These are phyloP conservation scores for Acarospora socialis DNA, from an alignment of 2,329 filamentous ascomycete genomes.

Conservation along the genomic window DNA sequence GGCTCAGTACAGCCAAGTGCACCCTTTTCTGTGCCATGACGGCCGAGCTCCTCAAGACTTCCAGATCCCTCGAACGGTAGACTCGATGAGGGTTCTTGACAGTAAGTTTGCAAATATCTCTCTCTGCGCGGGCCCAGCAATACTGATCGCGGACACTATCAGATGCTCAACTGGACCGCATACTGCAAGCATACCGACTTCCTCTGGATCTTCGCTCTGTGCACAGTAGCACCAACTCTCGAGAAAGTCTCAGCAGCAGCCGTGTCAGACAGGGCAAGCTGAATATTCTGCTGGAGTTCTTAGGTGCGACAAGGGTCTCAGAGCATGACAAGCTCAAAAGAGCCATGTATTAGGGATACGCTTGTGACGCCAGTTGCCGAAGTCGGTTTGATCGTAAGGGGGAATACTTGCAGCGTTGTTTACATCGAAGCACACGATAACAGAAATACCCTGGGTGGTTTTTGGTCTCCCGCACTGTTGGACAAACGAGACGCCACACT, in stretches of 20 bases:
- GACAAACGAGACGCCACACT: too few species aligned
- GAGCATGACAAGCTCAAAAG: conserved; percentile 11
- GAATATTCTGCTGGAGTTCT: conserved; percentile 14
- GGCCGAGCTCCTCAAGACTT: conserved; percentile 17
- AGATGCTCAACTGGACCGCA: conserved; percentile 17
- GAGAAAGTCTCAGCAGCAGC: conserved; percentile 3
- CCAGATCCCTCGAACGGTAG: conserved; percentile 14
- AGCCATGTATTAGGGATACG: conserved; percentile 4
- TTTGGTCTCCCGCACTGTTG: too few species aligned
- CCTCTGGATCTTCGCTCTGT: conserved; percentile 13
- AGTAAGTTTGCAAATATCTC: conserved; percentile 10
- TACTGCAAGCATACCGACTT: conserved; percentile 16
- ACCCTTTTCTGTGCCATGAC: conserved; percentile 16
- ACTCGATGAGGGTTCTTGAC: conserved; percentile 14
- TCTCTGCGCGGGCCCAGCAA: too few species aligned
- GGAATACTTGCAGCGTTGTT: too few species aligned
- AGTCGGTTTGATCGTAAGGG: too few species aligned
- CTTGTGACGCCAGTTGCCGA: too few species aligned
- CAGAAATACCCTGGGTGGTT: too few species aligned
- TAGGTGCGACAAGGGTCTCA: conserved; percentile 15
- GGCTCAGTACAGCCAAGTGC: conserved; percentile 13
- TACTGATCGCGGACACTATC: too few species aligned
- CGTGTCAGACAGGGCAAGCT: conserved; percentile 15
- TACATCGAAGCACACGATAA: too few species aligned
- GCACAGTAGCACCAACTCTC: not conserved